Evolutionary conservation across 805 yeast genomes (phyloP).

Genomic region (Millerozyma acaciae): DNA sequence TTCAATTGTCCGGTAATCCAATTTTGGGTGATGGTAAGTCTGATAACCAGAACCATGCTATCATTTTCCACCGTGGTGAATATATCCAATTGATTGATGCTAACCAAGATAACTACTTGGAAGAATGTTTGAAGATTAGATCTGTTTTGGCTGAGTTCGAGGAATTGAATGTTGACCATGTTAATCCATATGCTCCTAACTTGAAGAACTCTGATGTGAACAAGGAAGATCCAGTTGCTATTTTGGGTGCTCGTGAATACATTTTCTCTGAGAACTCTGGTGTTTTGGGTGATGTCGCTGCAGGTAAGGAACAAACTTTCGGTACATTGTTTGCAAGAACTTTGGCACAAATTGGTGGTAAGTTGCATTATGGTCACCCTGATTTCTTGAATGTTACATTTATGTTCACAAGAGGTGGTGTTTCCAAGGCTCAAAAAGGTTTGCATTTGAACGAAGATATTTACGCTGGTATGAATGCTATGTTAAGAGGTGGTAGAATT

Average conservation of each 20-base stretch:
- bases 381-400: conserved; percentile 72
- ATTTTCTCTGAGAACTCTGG: conserved; percentile 82
- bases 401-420: conserved; percentile 85
- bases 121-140: conserved; percentile 77
- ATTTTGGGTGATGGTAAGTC: conserved; percentile 83
- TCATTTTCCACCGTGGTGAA: conserved; percentile 75
- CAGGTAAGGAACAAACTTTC: conserved; percentile 85
- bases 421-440: conserved; percentile 81
- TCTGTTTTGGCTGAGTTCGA: conserved; percentile 75
- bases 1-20: conserved; percentile 73
- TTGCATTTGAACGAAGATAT: conserved; percentile 82
- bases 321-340: conserved; percentile 83
- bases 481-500: conserved; percentile 76
- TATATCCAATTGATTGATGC: conserved; percentile 79
- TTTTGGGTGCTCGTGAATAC: conserved; percentile 80
- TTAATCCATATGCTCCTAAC: conserved; percentile 76
- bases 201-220: conserved; percentile 53
- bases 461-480: conserved; percentile 81
- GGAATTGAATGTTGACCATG: conserved; percentile 56
- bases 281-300: conserved; percentile 79
- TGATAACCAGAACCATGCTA: conserved; percentile 76
- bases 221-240: conserved; percentile 61
- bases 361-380: conserved; percentile 84
- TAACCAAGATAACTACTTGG: conserved; percentile 77
- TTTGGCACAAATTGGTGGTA: conserved; percentile 76